Percentiles rank a stretch among this genome's conserved stretches.
phyloP scores from a whole-genome alignment of 768 basidiomycete species.

The Rhizopogon salebrosus region DNA sequence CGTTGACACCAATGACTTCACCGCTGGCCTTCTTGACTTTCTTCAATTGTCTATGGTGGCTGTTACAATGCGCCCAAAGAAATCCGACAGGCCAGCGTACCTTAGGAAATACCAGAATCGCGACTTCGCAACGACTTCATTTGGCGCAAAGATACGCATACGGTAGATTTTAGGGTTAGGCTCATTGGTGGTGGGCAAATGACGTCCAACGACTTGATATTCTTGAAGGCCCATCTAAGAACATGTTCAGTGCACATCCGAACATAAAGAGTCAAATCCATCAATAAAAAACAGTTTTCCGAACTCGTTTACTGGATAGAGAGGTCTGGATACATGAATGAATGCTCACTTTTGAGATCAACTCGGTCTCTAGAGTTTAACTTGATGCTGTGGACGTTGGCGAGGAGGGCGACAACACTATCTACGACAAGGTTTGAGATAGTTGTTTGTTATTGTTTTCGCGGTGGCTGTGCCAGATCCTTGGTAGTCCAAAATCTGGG shows the following conservation, averaged over 20 bases:
- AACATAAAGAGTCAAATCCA: conserved; percentile 25
- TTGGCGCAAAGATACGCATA: conserved; percentile 99
- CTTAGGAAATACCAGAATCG: conserved; percentile 99
- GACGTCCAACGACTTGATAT: conserved; percentile 97
- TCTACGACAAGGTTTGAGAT: conserved; percentile 3
- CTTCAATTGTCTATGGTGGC: conserved; percentile 72
- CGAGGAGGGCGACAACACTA: conserved; percentile 15
- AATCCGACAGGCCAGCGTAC: conserved; percentile 33
- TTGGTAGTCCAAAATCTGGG: too few species aligned
- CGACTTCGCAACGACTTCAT: conserved; percentile 98
- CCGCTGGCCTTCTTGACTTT: conserved; percentile 99
- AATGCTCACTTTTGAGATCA: conserved; percentile 25
- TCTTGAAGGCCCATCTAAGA: conserved; percentile 75
- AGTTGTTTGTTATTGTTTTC: conserved; percentile 25
- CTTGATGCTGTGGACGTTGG: conserved; percentile 25
- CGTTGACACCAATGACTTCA: conserved; percentile 97
- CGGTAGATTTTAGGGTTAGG: conserved; percentile 98
- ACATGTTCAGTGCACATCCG: conserved; percentile 17
- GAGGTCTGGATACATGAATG: not conserved
- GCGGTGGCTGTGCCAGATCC: conserved; percentile 6
- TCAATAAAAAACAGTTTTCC: conserved; percentile 8
- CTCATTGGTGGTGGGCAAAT: conserved; percentile 89
- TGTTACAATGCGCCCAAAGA: not conserved
- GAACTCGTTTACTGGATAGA: not conserved
- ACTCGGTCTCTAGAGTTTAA: too few species aligned